Conservation (phyloP, 169 alveolate species). For the Amoebophrya sp. region DNA sequence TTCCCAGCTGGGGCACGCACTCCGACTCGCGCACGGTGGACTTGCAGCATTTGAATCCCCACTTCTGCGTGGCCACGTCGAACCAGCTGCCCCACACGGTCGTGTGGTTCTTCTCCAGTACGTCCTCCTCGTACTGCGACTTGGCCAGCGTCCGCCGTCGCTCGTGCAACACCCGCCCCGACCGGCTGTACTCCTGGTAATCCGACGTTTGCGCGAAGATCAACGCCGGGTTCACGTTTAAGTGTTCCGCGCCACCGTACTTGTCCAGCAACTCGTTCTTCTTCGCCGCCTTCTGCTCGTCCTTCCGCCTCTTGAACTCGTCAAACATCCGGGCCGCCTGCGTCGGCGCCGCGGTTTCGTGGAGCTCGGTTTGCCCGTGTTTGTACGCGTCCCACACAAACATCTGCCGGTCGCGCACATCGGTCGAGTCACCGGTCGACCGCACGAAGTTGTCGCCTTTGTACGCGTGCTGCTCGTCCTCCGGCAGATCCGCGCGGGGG, state of each 20-base stretch:
- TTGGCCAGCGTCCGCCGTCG: slow-evolving; percentile 41
- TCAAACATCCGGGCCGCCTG: slow-evolving; percentile 42
- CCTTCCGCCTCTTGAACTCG: slow-evolving; percentile 40
- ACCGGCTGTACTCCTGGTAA: slow-evolving; percentile 29
- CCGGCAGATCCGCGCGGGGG: slow-evolving; percentile 62
- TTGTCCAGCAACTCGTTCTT: slow-evolving; percentile 42
- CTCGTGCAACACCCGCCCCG: slow-evolving; percentile 31
- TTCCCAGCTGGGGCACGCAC: slow-evolving; percentile 30
- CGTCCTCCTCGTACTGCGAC: slow-evolving; percentile 70
- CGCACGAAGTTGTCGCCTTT: slow-evolving; percentile 78
- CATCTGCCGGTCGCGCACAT: slow-evolving; percentile 49
- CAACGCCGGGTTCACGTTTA: slow-evolving; percentile 26
- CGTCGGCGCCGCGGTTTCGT: slow-evolving; percentile 43
- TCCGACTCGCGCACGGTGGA: slow-evolving; percentile 36
- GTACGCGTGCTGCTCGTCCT: slow-evolving; percentile 54
- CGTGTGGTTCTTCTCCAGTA: slow-evolving; percentile 63
- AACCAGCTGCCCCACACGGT: slow-evolving; percentile 76
- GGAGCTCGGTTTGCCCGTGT: slow-evolving; percentile 57
- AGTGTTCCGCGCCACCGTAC: slow-evolving; percentile 50
- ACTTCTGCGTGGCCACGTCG: slow-evolving; percentile 57
- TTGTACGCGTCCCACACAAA: slow-evolving; percentile 81
- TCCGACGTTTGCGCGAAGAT: slow-evolving; percentile 37
- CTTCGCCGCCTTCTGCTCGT: slow-evolving; percentile 39
- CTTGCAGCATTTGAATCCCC: slow-evolving; percentile 81
- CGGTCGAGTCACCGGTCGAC: slow-evolving; percentile 41